These are phyloP conservation scores for Aegilops speltoides DNA, from an alignment of 176 grass and related monocot genomes.

Conservation along the genomic window DNA sequence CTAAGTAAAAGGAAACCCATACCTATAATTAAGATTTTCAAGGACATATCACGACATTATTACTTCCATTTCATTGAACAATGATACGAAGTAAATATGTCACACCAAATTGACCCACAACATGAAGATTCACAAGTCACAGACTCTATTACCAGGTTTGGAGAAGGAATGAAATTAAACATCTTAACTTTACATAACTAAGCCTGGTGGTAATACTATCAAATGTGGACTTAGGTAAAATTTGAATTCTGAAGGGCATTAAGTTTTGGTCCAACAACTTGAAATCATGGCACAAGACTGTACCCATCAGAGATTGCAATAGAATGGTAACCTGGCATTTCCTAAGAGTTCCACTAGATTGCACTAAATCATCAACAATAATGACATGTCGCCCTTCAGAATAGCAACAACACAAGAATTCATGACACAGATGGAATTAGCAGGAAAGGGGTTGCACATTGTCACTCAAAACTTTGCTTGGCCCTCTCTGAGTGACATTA, in stretches of 20 bases:
- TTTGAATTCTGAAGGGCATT: no score
- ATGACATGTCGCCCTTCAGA: slow-evolving; percentile 74
- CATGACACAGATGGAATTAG: no score
- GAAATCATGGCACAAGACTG: neutral
- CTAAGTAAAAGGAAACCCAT: no score
- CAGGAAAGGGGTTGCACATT: no score
- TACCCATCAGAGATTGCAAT: neutral
- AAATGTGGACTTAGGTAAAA: no score
- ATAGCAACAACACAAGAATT: neutral
- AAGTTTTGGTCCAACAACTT: no score
- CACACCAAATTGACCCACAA: neutral
- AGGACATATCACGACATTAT: no score
- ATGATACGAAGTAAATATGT: neutral
- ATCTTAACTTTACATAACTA: no score
- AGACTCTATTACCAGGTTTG: no score
- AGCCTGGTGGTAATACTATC: no score
- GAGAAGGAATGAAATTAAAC: no score
- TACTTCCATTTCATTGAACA: neutral
- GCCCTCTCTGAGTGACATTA: slow-evolving; percentile 86
- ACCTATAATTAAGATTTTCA: no score
- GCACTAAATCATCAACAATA: slow-evolving; percentile 92
- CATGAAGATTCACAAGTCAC: neutral
- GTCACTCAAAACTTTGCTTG: slow-evolving; percentile 21
- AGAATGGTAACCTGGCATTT: slow-evolving; percentile 63
- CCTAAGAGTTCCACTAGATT: slow-evolving; percentile 80